A percentile compares a stretch with the other conserved stretches of the same genome.
Evolutionary conservation across 805 yeast species (phyloP).

Genomic region (Wickerhamiella azymoides): DNA sequence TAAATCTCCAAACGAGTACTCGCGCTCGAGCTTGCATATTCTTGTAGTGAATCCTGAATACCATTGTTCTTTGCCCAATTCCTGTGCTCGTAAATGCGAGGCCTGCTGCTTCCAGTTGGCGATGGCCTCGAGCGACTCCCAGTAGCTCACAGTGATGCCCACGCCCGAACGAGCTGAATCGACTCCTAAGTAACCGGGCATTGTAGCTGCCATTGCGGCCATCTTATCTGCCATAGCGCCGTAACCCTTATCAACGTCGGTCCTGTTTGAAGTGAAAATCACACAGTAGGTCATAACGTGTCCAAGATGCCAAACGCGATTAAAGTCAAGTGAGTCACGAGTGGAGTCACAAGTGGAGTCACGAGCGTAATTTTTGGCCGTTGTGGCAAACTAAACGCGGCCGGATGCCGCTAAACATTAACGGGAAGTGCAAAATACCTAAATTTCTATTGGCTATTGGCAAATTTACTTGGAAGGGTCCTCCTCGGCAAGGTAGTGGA

Average conservation of each 20-base stretch:
- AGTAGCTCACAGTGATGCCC: conserved; percentile 4
- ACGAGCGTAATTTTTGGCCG: too few relatives aligned
- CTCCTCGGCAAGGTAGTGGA: conserved; percentile 63
- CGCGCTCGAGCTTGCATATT: conserved; percentile 1
- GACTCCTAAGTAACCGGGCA: conserved; percentile 1
- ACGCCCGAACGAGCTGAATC: conserved; percentile 2
- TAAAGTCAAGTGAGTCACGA: too few relatives aligned
- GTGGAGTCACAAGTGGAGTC: too few relatives aligned
- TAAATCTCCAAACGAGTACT: neutral
- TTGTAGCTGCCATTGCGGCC: neutral
- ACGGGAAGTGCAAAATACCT: too few relatives aligned
- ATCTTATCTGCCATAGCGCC: conserved; percentile 1
- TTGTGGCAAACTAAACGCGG: too few relatives aligned
- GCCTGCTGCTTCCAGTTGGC: neutral
- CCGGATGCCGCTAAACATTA: too few relatives aligned
- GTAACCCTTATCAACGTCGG: conserved; percentile 5
- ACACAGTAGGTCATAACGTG: neutral
- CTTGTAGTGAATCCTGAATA: neutral
- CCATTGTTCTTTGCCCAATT: neutral
- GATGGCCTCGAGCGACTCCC: conserved; percentile 3
- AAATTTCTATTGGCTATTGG: neutral
- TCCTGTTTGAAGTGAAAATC: conserved; percentile 2
- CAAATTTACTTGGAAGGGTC: neutral
- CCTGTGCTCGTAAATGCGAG: neutral
- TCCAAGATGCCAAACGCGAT: too few relatives aligned